Percentiles rank a stretch among this genome's conserved stretches.
Evolutionary conservation across 164 flowering plant species (phyloP).

Genomic region (Pachysandra terminalis): DNA sequence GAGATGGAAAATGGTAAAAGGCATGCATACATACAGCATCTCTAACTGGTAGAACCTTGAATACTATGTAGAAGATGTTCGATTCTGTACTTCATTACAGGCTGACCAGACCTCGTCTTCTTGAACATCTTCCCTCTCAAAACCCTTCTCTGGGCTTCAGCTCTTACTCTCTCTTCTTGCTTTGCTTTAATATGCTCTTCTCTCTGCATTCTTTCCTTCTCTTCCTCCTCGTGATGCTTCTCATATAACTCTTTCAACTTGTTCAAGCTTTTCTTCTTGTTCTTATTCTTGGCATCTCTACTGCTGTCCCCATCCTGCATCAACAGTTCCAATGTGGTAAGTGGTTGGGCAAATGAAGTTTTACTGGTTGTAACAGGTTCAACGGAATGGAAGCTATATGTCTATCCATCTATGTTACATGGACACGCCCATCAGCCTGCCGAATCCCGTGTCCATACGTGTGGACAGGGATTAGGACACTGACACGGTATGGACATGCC

Average conservation of each 20-base stretch:
- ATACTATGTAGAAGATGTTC: conserved; percentile 66
- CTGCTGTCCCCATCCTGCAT: conserved; percentile 30
- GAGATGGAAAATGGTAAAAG: too few species aligned
- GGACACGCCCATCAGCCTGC: too few species aligned
- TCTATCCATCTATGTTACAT: too few species aligned
- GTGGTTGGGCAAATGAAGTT: too few species aligned
- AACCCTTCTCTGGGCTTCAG: conserved; percentile 57
- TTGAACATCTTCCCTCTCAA: conserved; percentile 63
- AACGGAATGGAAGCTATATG: too few species aligned
- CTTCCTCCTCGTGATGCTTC: conserved; percentile 58
- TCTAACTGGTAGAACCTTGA: conserved; percentile 34
- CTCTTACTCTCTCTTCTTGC: conserved; percentile 55
- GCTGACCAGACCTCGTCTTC: conserved; percentile 77
- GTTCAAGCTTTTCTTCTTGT: conserved; percentile 31
- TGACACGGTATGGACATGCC: too few species aligned
- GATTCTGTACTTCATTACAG: conserved; percentile 90
- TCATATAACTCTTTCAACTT: conserved; percentile 52
- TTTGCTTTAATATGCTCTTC: conserved; percentile 56
- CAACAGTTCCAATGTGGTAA: too few species aligned
- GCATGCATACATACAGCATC: too few species aligned
- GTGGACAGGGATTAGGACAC: too few species aligned
- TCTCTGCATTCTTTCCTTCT: conserved; percentile 65
- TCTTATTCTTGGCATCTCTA: conserved; percentile 13
- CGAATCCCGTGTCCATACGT: too few species aligned
- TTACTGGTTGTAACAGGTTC: too few species aligned